Percentiles rank a stretch among this genome's conserved stretches.
Conservation (phyloP, 2,329 filamentous ascomycete species). For the Pseudopyricularia javanii region DNA sequence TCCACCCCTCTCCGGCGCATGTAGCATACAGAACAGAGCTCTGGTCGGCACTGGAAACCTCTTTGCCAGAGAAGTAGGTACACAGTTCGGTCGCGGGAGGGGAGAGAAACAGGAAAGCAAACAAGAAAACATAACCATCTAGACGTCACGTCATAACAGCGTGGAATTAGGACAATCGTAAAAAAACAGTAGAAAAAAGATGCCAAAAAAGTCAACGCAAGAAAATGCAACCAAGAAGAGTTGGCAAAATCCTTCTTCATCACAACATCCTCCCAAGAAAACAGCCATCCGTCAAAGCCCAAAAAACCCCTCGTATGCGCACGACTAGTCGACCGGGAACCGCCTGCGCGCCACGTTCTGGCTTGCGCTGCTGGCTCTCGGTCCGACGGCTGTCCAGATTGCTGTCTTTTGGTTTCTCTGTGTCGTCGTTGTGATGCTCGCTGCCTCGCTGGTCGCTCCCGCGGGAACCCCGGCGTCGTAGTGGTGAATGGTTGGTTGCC, state of each 20-base stretch:
- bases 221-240: not conserved
- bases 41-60: no score
- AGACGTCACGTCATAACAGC: constrained; percentile 4
- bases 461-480: not conserved
- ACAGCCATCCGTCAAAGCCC: no score
- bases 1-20: not conserved
- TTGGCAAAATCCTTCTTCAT: not conserved
- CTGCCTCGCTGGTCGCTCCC: not conserved
- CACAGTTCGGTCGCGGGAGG: not conserved
- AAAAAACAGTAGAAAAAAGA: not conserved
- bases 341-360: not conserved
- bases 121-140: constrained; percentile 3
- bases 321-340: not conserved
- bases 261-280: no score
- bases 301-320: not conserved
- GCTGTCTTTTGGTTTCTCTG: not conserved
- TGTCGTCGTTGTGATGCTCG: not conserved
- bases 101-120: not conserved
- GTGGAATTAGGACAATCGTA: not conserved
- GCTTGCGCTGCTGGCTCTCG: not conserved
- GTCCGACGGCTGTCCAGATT: not conserved
- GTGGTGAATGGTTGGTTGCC: not conserved
- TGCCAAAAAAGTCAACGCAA: not conserved
- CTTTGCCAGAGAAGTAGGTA: not conserved
- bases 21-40: no score